Conservation (phyloP, 108 stramenopile genomes). For the Mediolabrus comicus region DNA sequence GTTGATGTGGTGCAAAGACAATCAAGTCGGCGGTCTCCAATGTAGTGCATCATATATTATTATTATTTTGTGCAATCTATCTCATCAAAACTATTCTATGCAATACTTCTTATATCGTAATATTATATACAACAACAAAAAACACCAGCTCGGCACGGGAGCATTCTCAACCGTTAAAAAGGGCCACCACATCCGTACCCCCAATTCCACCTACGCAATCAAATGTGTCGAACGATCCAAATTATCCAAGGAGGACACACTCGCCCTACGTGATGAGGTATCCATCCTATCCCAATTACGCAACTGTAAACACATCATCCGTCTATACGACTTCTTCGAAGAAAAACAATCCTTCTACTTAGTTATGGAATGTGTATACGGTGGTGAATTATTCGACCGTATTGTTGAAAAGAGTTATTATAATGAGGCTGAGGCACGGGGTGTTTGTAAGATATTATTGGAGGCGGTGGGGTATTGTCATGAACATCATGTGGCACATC, state of each 20-base stretch:
- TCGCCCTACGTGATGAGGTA: slow-evolving; percentile 84
- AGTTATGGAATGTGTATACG: slow-evolving; percentile 88
- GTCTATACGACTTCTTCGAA: slow-evolving; percentile 89
- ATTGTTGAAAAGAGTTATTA: slow-evolving; percentile 92
- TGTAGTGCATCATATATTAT: background rate
- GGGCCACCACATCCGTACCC: slow-evolving; percentile 53
- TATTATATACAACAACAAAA: background rate
- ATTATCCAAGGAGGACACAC: slow-evolving; percentile 74
- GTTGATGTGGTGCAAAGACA: too few species aligned
- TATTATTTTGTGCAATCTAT: too few species aligned
- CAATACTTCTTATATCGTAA: background rate
- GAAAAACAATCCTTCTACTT: slow-evolving; percentile 79
- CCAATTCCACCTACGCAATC: slow-evolving; percentile 57
- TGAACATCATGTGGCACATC: slow-evolving; percentile 77
- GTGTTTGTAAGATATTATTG: slow-evolving; percentile 72
- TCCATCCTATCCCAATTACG: slow-evolving; percentile 72
- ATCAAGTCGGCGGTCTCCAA: too few species aligned
- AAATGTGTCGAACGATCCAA: slow-evolving; percentile 79
- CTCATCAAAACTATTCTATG: background rate
- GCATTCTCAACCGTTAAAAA: slow-evolving; percentile 82
- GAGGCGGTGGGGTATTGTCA: slow-evolving; percentile 87
- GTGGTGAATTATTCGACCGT: slow-evolving; percentile 97
- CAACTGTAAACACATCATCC: slow-evolving; percentile 82
- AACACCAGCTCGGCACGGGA: slow-evolving; percentile 85
- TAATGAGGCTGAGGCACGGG: slow-evolving; percentile 92